These are phyloP conservation scores for Volvox africanus DNA, from an alignment of 139 green algal genomes.

Conservation along the genomic window DNA sequence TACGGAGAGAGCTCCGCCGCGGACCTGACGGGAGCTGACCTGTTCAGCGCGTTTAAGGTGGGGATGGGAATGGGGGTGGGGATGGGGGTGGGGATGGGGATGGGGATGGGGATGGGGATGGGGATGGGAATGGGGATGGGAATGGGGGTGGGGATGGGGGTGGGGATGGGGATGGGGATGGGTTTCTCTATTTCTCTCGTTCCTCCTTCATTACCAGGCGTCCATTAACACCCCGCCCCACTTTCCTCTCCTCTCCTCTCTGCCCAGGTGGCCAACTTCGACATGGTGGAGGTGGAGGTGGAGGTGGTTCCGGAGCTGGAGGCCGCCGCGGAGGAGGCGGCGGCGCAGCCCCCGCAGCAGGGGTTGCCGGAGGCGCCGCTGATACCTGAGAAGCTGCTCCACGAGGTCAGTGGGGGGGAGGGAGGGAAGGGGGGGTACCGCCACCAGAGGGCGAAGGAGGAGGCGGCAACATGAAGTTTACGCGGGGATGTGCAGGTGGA, in stretches of 20 bases:
- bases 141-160: background rate
- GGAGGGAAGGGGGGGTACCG: background rate
- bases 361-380: background rate
- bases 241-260: background rate
- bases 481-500: background rate
- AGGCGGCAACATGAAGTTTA: too few relatives aligned
- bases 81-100: background rate
- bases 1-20: slow-evolving; percentile 31
- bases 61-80: background rate
- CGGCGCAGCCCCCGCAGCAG: background rate
- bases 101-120: background rate
- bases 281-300: slow-evolving; percentile 52
- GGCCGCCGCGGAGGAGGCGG: background rate
- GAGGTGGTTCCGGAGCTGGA: background rate
- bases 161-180: background rate
- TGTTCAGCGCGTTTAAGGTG: slow-evolving; percentile 72
- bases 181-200: background rate
- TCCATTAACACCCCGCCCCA: background rate
- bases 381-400: slow-evolving; percentile 1
- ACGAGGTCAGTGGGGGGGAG: background rate
- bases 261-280: slow-evolving; percentile 64
- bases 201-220: background rate
- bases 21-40: slow-evolving; percentile 56
- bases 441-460: too few relatives aligned
- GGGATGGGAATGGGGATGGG: background rate